Percentiles rank a stretch among this genome's conserved stretches.
These are phyloP conservation scores for Papiliotrema flavescens DNA, from an alignment of 1,284 basidiomycete species.

Conservation along the genomic window DNA sequence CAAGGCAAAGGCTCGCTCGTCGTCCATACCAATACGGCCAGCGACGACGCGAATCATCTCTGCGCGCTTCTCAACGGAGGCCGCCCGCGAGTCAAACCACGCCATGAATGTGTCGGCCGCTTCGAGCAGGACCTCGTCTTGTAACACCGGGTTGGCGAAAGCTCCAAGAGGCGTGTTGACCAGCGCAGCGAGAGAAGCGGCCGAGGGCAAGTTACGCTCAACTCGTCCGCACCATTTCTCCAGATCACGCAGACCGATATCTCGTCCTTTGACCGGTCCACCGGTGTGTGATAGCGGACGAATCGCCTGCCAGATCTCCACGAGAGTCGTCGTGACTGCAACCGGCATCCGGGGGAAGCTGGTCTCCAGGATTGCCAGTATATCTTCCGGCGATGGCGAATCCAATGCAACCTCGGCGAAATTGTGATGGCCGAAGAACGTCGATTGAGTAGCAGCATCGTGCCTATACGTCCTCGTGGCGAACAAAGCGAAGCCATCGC, in stretches of 20 bases:
- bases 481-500: slow-evolving; percentile 70
- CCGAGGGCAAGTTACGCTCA: slow-evolving; percentile 58
- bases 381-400: slow-evolving; percentile 63
- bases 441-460: slow-evolving; percentile 49
- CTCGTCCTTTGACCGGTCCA: slow-evolving; percentile 46
- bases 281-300: slow-evolving; percentile 40
- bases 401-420: slow-evolving; percentile 67
- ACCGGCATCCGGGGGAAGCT: slow-evolving; percentile 63
- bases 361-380: slow-evolving; percentile 63
- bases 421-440: slow-evolving; percentile 78
- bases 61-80: slow-evolving; percentile 28
- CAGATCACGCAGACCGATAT: slow-evolving; percentile 76
- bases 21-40: slow-evolving; percentile 62
- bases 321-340: slow-evolving; percentile 40
- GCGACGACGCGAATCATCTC: slow-evolving; percentile 54
- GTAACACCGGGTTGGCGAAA: slow-evolving; percentile 70
- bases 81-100: slow-evolving; percentile 56
- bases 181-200: slow-evolving; percentile 21
- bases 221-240: slow-evolving; percentile 83
- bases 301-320: slow-evolving; percentile 41
- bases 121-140: slow-evolving; percentile 88
- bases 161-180: slow-evolving; percentile 48
- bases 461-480: slow-evolving; percentile 66
- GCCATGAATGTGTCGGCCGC: slow-evolving; percentile 92
- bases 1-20: slow-evolving; percentile 59